These are phyloP conservation scores for Ceratobasidium sp. DNA, from an alignment of 1,284 basidiomycete genomes.

Conservation along the genomic window DNA sequence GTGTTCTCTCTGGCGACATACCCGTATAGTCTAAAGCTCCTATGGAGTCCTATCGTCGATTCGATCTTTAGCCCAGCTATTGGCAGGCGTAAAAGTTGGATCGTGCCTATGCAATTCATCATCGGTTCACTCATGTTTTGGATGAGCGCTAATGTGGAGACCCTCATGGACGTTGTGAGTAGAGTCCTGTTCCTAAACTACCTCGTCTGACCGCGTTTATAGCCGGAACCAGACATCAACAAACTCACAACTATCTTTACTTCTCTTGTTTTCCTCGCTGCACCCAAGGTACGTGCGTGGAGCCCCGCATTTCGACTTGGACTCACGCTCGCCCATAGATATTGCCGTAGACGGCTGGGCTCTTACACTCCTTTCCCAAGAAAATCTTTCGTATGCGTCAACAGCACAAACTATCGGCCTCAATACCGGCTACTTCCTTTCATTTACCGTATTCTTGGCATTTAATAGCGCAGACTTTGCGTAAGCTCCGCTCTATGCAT, in stretches of 20 bases:
- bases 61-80: constrained; percentile 81
- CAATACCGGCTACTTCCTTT: constrained; percentile 95
- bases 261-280: constrained; percentile 90
- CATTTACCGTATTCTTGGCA: constrained; percentile 97
- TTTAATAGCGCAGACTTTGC: constrained; percentile 94
- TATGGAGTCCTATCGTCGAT: constrained; percentile 99
- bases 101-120: constrained; percentile 94
- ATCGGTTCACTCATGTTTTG: constrained; percentile 89
- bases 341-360: constrained; percentile 78
- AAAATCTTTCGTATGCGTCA: constrained; percentile 94
- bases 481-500: constrained; percentile 59
- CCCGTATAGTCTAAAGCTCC: constrained; percentile 95
- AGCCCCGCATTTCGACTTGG: no score
- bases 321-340: constrained; percentile 37
- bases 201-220: constrained; percentile 24
- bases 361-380: constrained; percentile 91
- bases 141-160: constrained; percentile 82
- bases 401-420: constrained; percentile 98
- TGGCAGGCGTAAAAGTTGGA: constrained; percentile 97
- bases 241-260: constrained; percentile 90
- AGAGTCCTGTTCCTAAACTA: constrained; percentile 5
- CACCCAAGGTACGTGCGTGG: constrained; percentile 76
- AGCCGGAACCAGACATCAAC: constrained; percentile 83
- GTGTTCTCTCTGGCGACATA: constrained; percentile 92
- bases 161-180: constrained; percentile 81